Evolutionary conservation across 176 grass and related monocot species (phyloP).

Genomic region (Otatea glauca): DNA sequence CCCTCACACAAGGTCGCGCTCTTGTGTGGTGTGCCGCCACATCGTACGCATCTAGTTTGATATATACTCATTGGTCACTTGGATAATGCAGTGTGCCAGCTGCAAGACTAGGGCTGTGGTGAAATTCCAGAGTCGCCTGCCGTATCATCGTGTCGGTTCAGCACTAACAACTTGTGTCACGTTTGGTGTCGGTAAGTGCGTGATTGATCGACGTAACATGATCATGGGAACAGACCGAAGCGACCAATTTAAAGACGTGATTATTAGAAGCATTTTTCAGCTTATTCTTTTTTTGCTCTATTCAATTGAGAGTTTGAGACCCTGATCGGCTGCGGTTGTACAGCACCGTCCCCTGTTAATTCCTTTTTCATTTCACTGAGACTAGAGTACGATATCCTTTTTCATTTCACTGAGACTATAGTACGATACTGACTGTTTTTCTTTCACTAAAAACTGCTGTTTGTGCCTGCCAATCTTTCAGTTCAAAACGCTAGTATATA

Average conservation of each 20-base stretch:
- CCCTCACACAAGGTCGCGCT: too few species aligned
- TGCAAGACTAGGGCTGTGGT: not conserved
- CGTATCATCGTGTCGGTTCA: constrained; percentile 1
- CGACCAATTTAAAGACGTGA: not conserved
- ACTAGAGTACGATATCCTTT: too few species aligned
- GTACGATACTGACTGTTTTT: not conserved
- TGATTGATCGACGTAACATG: constrained; percentile 20
- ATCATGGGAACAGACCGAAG: not conserved
- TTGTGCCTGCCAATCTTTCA: not conserved
- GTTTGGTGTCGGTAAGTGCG: constrained; percentile 27
- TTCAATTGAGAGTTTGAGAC: not conserved
- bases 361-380: not conserved
- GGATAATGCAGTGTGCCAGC: not conserved
- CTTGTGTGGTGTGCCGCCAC: too few species aligned
- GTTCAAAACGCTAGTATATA: too few species aligned
- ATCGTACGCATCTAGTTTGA: too few species aligned
- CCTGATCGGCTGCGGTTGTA: not conserved
- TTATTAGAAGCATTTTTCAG: not conserved
- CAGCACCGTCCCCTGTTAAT: too few species aligned
- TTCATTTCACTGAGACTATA: too few species aligned
- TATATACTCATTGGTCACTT: not conserved
- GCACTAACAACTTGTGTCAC: constrained; percentile 3
- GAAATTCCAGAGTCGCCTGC: not conserved
- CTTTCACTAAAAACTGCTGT: not conserved
- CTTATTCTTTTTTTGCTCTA: not conserved